A percentile compares a stretch with the other conserved stretches of the same genome.
phyloP scores from a whole-genome alignment of 1,284 basidiomycete species.

The Stereum hirsutum region DNA sequence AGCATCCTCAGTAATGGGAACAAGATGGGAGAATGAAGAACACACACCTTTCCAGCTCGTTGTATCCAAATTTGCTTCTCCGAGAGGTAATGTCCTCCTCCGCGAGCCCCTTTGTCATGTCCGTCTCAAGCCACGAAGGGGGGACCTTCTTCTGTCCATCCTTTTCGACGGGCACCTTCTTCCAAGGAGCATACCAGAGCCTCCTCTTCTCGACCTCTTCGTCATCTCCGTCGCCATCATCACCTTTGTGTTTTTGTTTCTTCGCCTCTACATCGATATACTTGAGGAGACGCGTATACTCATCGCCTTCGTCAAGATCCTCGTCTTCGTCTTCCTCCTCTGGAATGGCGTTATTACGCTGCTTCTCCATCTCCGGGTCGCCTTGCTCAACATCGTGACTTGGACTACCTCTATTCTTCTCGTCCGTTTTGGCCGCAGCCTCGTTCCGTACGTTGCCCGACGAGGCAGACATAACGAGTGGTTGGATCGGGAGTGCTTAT shows the following conservation, averaged over 20 bases:
- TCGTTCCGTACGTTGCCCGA: too few relatives aligned
- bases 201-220: conserved; percentile 13
- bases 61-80: conserved; percentile 28
- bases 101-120: conserved; percentile 30
- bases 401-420: too few relatives aligned
- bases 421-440: too few relatives aligned
- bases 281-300: conserved; percentile 14
- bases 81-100: conserved; percentile 27
- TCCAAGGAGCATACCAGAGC: conserved; percentile 28
- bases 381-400: conserved; percentile 13
- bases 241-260: conserved; percentile 7
- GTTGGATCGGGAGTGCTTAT: too few relatives aligned
- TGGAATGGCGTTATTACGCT: conserved; percentile 1
- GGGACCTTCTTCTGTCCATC: conserved; percentile 20
- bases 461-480: too few relatives aligned
- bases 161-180: conserved; percentile 21
- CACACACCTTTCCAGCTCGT: conserved; percentile 33
- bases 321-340: conserved; percentile 3
- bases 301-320: conserved; percentile 10
- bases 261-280: conserved; percentile 13
- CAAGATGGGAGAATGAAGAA: conserved; percentile 9
- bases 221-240: conserved; percentile 6
- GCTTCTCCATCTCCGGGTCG: conserved; percentile 8
- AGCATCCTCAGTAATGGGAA: conserved; percentile 2
- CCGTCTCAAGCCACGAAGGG: conserved; percentile 34